These are phyloP conservation scores for Leccinellum rugosiceps DNA, from an alignment of 768 basidiomycete species.

Conservation along the genomic window DNA sequence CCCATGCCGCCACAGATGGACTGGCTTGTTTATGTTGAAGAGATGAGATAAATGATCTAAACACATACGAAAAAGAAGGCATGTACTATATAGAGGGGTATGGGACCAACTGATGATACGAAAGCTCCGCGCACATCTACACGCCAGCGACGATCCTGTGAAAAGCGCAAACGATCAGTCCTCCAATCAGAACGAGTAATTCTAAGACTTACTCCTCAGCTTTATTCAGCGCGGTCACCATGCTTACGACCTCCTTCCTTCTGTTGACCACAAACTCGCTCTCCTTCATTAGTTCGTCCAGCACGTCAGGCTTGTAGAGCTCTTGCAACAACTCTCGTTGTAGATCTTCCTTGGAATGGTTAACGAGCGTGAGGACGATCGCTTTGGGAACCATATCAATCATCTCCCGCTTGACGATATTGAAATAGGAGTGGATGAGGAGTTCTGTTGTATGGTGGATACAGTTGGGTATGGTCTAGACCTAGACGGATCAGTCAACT, in stretches of 20 bases:
- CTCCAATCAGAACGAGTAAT: background rate
- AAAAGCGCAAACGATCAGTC: conserved; percentile 8
- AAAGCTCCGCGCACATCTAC: conserved; percentile 26
- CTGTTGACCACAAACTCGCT: conserved; percentile 85
- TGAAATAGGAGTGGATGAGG: conserved; percentile 95
- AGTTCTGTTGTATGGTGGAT: conserved; percentile 62
- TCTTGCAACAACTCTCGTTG: conserved; percentile 94
- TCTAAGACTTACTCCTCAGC: conserved; percentile 87
- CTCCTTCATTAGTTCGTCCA: conserved; percentile 94
- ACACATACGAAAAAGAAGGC: conserved; percentile 15
- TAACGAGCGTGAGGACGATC: conserved; percentile 87
- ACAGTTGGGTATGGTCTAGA: background rate
- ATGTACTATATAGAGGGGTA: conserved; percentile 30
- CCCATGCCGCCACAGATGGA: background rate
- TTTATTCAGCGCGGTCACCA: conserved; percentile 94
- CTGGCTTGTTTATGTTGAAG: background rate
- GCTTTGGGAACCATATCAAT: conserved; percentile 99
- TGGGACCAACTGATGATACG: conserved; percentile 22
- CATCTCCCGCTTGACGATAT: conserved; percentile 98
- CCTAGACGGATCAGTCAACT: conserved; percentile 31
- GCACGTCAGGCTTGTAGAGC: conserved; percentile 94
- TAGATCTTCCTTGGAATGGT: conserved; percentile 89
- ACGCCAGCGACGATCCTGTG: conserved; percentile 64
- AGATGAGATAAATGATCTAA: conserved; percentile 17
- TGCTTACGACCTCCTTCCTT: conserved; percentile 90